Conservation (phyloP, 352 stramenopile species). For the Globisporangium rhizosaccharum region DNA sequence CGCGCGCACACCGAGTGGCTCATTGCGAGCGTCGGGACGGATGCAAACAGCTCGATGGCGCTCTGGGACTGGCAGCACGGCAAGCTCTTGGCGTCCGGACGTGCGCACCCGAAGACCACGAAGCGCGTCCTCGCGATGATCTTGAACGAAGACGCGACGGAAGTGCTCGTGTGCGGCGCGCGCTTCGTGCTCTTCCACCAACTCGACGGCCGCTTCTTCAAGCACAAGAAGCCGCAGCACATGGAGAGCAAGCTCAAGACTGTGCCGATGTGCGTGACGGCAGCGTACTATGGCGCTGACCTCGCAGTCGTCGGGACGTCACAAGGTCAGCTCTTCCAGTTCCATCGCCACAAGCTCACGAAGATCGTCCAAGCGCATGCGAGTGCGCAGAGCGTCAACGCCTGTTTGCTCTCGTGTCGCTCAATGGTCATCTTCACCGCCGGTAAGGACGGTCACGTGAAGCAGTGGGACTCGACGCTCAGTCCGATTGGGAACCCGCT, state of each 20-base stretch:
- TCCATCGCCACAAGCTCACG: conserved; percentile 51
- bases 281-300: conserved; percentile 50
- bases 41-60: conserved; percentile 57
- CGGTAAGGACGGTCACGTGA: conserved; percentile 67
- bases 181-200: conserved; percentile 65
- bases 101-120: conserved; percentile 25
- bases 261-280: conserved; percentile 40
- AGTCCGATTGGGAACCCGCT: conserved; percentile 61
- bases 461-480: conserved; percentile 80
- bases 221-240: conserved; percentile 53
- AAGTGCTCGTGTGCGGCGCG: conserved; percentile 55
- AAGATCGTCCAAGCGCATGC: conserved; percentile 59
- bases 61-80: conserved; percentile 80
- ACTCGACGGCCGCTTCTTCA: conserved; percentile 52
- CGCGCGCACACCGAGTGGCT: conserved; percentile 47
- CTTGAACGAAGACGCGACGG: conserved; percentile 63
- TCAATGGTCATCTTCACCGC: conserved; percentile 78
- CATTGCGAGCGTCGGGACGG: conserved; percentile 58
- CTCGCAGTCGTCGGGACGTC: conserved; percentile 59
- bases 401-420: conserved; percentile 47
- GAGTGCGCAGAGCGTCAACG: conserved; percentile 43
- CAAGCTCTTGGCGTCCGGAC: conserved; percentile 47
- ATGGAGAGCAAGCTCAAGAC: conserved; percentile 36
- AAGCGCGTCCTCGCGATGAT: conserved; percentile 50
- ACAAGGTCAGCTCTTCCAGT: conserved; percentile 58